A percentile compares a stretch with the other conserved stretches of the same genome.
These are phyloP conservation scores for Backusella psychrophila DNA, from an alignment of 192 early-diverging fungal species.

Conservation along the genomic window DNA sequence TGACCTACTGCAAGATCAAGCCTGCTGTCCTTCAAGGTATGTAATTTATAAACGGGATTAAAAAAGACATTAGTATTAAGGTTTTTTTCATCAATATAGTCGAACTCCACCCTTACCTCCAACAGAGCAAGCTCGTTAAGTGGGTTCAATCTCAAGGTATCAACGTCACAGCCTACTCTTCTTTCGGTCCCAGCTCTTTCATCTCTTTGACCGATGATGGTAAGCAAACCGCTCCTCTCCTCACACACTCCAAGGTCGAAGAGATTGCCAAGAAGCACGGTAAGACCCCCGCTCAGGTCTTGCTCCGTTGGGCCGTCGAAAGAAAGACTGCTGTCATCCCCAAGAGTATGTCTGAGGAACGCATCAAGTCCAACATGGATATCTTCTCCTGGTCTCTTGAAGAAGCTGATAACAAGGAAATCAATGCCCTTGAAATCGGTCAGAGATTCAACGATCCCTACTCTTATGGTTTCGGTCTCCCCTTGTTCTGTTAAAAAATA, in stretches of 20 bases:
- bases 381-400: constrained; percentile 46
- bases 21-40: constrained; percentile 64
- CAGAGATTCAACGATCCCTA: constrained; percentile 49
- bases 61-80: background rate
- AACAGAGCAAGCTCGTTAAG: constrained; percentile 59
- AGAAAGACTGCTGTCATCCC: constrained; percentile 65
- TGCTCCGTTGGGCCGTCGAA: constrained; percentile 65
- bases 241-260: constrained; percentile 44
- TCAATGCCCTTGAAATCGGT: constrained; percentile 42
- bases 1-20: constrained; percentile 57
- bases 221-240: constrained; percentile 39
- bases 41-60: background rate
- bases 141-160: constrained; percentile 56
- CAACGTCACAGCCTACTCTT: constrained; percentile 71
- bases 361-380: constrained; percentile 57
- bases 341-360: constrained; percentile 54
- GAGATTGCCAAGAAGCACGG: constrained; percentile 52
- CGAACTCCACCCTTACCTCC: constrained; percentile 72
- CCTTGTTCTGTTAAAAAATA: constrained; percentile 42
- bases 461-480: constrained; percentile 40
- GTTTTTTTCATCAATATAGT: constrained; percentile 25
- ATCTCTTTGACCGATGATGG: constrained; percentile 19
- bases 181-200: constrained; percentile 54
- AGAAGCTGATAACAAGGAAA: constrained; percentile 42
- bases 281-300: constrained; percentile 56